Conservation (phyloP, 2,329 filamentous ascomycete species). For the Fusarium circinatum region DNA sequence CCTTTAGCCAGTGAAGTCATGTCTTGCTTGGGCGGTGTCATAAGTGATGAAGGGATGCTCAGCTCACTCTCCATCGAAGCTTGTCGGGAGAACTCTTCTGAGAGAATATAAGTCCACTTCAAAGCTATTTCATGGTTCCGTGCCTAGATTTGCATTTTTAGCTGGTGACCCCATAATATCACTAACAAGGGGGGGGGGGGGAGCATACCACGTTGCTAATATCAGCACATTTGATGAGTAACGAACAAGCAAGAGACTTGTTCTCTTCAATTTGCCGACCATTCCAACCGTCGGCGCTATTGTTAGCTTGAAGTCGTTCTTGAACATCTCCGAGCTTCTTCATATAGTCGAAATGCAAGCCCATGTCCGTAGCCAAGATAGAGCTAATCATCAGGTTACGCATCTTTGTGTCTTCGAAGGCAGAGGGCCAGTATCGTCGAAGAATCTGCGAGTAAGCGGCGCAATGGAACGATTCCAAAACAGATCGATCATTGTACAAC, state of each 20-base stretch:
- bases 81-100: slow-evolving; percentile 94
- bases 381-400: slow-evolving; percentile 94
- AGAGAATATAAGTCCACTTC: slow-evolving; percentile 92
- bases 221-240: slow-evolving; percentile 97
- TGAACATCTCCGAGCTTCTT: slow-evolving; percentile 83
- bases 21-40: slow-evolving; percentile 86
- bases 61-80: slow-evolving; percentile 91
- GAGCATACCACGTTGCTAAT: slow-evolving; percentile 94
- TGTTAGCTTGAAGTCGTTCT: slow-evolving; percentile 76
- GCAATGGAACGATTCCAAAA: slow-evolving; percentile 96
- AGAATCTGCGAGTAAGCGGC: slow-evolving; percentile 97
- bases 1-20: slow-evolving; percentile 83
- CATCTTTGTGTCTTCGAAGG: slow-evolving; percentile 82
- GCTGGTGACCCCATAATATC: neutral
- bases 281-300: slow-evolving; percentile 78
- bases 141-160: slow-evolving; percentile 65
- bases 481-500: slow-evolving; percentile 95
- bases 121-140: slow-evolving; percentile 84
- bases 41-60: slow-evolving; percentile 86
- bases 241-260: slow-evolving; percentile 83
- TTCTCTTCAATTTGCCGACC: slow-evolving; percentile 79
- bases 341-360: slow-evolving; percentile 97
- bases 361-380: slow-evolving; percentile 98
- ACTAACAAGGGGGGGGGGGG: neutral
- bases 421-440: slow-evolving; percentile 87